Evolutionary conservation across 495 filamentous ascomycete genomes (phyloP), one percentile per base, ranked within the genome.

Genomic region (Penicillium tannophilum): DNA sequence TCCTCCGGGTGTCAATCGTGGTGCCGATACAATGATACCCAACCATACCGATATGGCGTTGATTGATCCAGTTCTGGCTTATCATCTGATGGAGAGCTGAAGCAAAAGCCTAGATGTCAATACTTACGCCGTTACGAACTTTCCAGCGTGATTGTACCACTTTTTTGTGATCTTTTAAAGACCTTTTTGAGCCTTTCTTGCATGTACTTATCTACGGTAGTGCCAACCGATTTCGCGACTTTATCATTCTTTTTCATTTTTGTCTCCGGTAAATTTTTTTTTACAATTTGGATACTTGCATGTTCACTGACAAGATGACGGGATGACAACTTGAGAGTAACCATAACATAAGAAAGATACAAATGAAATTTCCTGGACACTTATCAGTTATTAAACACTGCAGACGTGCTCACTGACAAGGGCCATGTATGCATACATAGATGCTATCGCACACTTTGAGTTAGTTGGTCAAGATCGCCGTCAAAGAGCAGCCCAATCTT

Each of bases 1-100:
- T 36, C 11, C 30, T 31, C 39, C 44, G 14, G 36, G 47, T n/a
- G 10, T 42, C 28, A 48, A 30, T 11, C 42, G 52, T 19, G 59
- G 69, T 58, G 43, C 62, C 50, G 46, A 66, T 62, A 59, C 62
- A 52, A 70, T 66, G 61, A 72, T 74, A 69, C 70, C 71, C 68
- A 64, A 54, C 58, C 48, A 58, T 58, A 64, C 72, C 47, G 68
- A 74, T 17, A 65, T 71, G 69, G 65, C 70, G 39, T 54, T 73
- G 64, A 73, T 73, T 58, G 70, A 77, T 52, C 69, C 73, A 59
- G 59, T 76, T 33, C 54, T 72, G 55, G 64, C 62, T 43, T 74
- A 73, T 52, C 61, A 68, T 54, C 50, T 71, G 65, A 72, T 70
- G 63, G 67, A 66, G 48, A 19, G 44, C 10, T 59, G 23, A 57